Percentiles rank a stretch among this genome's conserved stretches.
These are phyloP conservation scores for Magnaporthiopsis incrustans DNA, from an alignment of 2,329 filamentous ascomycete species.

Conservation along the genomic window DNA sequence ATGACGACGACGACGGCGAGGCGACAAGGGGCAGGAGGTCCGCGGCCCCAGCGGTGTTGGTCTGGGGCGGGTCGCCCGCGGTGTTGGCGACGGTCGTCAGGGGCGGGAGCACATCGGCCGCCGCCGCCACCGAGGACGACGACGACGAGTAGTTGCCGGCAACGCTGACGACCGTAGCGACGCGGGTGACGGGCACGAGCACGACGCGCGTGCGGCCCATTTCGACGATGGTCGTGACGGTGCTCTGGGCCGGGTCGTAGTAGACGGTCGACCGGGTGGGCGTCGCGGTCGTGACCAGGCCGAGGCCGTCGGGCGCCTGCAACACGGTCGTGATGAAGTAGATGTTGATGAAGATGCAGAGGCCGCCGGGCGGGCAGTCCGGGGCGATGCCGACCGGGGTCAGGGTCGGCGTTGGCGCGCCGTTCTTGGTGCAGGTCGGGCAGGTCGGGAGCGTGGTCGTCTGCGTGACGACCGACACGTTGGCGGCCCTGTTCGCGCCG, in stretches of 20 bases:
- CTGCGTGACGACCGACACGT: neutral
- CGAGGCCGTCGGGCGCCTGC: slow-evolving; percentile 14
- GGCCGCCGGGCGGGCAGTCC: neutral
- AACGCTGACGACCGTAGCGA: neutral
- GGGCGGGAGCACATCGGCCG: too few relatives aligned
- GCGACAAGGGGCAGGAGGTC: neutral
- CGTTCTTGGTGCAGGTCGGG: slow-evolving; percentile 5
- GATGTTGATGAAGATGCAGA: slow-evolving; percentile 4
- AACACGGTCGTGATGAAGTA: slow-evolving; percentile 1
- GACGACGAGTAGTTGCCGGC: neutral
- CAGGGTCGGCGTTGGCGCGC: neutral
- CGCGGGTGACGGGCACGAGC: slow-evolving; percentile 6
- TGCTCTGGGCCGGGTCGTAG: slow-evolving; percentile 9
- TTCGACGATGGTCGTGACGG: slow-evolving; percentile 6
- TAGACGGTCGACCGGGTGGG: slow-evolving; percentile 17
- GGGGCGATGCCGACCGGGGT: neutral
- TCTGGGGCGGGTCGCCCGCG: too few relatives aligned
- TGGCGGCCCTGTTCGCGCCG: neutral
- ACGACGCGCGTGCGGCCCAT: slow-evolving; percentile 3
- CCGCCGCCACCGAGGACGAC: neutral
- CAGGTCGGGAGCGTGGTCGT: slow-evolving; percentile 1
- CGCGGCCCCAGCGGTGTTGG: too few relatives aligned
- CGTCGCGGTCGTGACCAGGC: slow-evolving; percentile 27
- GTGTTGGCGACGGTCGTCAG: too few relatives aligned
- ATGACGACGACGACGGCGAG: neutral